Conservation (phyloP, 805 yeast genomes). For the Saturnispora halmiae region DNA sequence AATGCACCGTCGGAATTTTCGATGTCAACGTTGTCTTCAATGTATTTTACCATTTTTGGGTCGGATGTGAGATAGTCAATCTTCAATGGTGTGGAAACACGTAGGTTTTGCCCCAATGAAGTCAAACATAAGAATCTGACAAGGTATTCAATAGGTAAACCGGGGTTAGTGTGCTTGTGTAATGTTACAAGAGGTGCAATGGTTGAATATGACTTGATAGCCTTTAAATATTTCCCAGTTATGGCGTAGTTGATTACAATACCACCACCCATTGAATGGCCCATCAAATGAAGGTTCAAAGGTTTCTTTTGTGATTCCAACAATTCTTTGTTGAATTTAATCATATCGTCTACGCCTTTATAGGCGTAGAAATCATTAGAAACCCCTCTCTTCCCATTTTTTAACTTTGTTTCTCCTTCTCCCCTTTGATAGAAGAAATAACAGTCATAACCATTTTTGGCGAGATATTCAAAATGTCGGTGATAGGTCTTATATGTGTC, state of each 20-base stretch:
- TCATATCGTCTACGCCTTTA: slow-evolving; percentile 51
- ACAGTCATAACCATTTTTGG: slow-evolving; percentile 48
- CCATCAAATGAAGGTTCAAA: slow-evolving; percentile 44
- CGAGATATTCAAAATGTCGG: slow-evolving; percentile 45
- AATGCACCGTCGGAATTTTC: slow-evolving; percentile 46
- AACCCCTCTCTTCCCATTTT: slow-evolving; percentile 41
- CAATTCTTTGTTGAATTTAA: slow-evolving; percentile 36
- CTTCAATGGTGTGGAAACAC: slow-evolving; percentile 45
- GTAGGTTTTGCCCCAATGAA: slow-evolving; percentile 36
- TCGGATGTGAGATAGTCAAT: slow-evolving; percentile 48
- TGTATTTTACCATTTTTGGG: slow-evolving; percentile 35
- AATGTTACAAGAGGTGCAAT: slow-evolving; percentile 53
- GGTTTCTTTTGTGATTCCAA: slow-evolving; percentile 17
- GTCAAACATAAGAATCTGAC: slow-evolving; percentile 35
- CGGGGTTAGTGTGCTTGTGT: slow-evolving; percentile 54
- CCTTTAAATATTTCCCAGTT: slow-evolving; percentile 40
- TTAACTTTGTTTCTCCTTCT: slow-evolving; percentile 53
- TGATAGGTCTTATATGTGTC: slow-evolving; percentile 45
- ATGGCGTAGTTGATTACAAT: slow-evolving; percentile 54
- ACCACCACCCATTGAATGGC: slow-evolving; percentile 83
- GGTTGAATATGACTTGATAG: slow-evolving; percentile 38
- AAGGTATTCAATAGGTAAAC: slow-evolving; percentile 31
- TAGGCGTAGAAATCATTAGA: slow-evolving; percentile 50
- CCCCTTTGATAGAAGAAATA: slow-evolving; percentile 73
- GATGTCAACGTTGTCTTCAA: slow-evolving; percentile 33